A percentile compares a stretch with the other conserved stretches of the same genome.
Evolutionary conservation across 1,284 basidiomycete genomes (phyloP).

Genomic region (Cryptococcus sp.): DNA sequence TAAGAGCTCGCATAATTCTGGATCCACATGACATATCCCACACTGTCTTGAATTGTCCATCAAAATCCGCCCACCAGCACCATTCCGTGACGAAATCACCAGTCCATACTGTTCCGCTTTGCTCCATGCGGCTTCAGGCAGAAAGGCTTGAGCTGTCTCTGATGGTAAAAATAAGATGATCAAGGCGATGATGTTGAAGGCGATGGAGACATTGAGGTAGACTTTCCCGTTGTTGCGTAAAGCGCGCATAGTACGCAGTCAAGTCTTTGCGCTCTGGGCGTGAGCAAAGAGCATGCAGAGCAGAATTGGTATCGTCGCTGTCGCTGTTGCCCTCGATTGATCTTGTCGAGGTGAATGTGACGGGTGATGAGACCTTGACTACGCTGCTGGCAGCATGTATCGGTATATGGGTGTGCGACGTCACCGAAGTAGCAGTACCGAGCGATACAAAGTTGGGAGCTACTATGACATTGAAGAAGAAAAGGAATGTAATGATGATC

Average conservation of each 20-base stretch:
- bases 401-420: no score
- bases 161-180: conserved; percentile 17
- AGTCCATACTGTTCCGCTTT: conserved; percentile 10
- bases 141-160: conserved; percentile 10
- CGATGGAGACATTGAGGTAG: conserved; percentile 18
- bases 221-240: conserved; percentile 13
- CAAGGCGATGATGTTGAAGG: conserved; percentile 18
- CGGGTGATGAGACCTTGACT: no score
- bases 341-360: no score
- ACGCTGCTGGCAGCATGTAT: no score
- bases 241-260: conserved; percentile 6
- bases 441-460: no score
- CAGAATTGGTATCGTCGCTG: no score
- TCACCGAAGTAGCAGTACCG: no score
- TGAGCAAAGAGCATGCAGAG: no score
- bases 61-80: background rate
- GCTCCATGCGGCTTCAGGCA: conserved; percentile 16
- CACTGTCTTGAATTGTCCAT: conserved; percentile 6
- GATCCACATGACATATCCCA: conserved; percentile 15
- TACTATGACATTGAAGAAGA: no score
- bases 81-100: background rate
- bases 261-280: no score
- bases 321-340: no score
- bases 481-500: no score
- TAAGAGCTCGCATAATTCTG: conserved; percentile 17